Evolutionary conservation across 2,329 filamentous ascomycete species (phyloP), one percentile per base, ranked within the genome.

Genomic region (Tolypocladium ophioglossoides): DNA sequence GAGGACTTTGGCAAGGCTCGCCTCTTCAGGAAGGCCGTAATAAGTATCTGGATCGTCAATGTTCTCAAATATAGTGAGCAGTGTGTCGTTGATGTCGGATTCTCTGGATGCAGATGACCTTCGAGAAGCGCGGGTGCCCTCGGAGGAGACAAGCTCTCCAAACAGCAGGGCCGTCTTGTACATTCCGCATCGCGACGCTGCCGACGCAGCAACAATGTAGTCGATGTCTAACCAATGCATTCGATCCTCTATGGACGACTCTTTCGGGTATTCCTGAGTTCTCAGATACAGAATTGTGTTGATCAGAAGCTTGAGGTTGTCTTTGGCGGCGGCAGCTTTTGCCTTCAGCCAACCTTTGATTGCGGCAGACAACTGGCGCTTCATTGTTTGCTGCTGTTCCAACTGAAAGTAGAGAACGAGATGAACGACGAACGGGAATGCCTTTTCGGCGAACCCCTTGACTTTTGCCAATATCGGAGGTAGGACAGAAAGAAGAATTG

Each of bases 41-140:
- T 95, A 99, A 0, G 91, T 86, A 68, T 99, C 94, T 2, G 91
- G 92, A 63, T 99, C 95, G 64, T 96, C 91, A 49, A 99, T 87
- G 57, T 89, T 92, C 65, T 89, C 87, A 67, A 94, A 99, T 3
- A 99, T 91, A 1, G 80, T 76, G 47, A 96, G 77, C 14, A 97
- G 74, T 1, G 95, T 76, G 34, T 88, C 82, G 4, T 80, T 78
- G 8, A 88, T 80, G 30, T 84, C 72, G 49, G 75, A 66, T 59
- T 78, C 72, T 59, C 73, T 75, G 50, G 75, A 64, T 3, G 74
- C 71, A 2, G 86, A 90, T 10, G 87, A 86, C 51, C 88, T 81
- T 55, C 88, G 79, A 46, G 86, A 86, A 20, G 77, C 70, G 37
- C 80, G 76, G 2, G 74, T 66, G 1, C 72, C 69, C 44, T 84